These are phyloP conservation scores for Lentinula detonsa DNA, from an alignment of 768 basidiomycete genomes.

Conservation along the genomic window DNA sequence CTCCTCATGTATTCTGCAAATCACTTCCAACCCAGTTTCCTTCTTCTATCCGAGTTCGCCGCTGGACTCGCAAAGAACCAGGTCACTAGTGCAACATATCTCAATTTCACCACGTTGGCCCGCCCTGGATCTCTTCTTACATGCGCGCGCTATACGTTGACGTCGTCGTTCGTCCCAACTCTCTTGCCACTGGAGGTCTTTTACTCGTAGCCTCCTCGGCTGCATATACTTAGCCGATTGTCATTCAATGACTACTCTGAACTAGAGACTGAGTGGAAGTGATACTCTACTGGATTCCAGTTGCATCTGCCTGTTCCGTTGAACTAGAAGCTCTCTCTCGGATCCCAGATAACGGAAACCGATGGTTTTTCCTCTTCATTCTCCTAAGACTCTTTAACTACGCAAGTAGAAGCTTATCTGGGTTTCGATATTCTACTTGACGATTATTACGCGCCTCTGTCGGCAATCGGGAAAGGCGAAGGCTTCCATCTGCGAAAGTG, in stretches of 20 bases:
- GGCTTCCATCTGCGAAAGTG: constrained; percentile 14
- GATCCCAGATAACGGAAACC: background rate
- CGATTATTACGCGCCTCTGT: constrained; percentile 38
- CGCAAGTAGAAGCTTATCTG: constrained; percentile 4
- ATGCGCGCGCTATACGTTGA: background rate
- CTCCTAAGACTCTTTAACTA: background rate
- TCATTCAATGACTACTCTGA: no score
- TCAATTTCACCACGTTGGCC: background rate
- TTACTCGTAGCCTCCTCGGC: background rate
- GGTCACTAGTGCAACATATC: background rate
- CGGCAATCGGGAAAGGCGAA: constrained; percentile 23
- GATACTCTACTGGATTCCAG: background rate
- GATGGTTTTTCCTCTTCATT: background rate
- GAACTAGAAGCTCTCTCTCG: background rate
- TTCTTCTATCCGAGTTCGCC: background rate
- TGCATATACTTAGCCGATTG: background rate
- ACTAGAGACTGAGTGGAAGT: background rate
- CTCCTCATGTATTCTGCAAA: constrained; percentile 7
- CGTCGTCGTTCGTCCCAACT: background rate
- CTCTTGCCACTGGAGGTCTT: background rate
- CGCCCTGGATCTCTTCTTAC: background rate
- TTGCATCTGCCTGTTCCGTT: background rate
- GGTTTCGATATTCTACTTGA: constrained; percentile 19
- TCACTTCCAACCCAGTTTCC: background rate
- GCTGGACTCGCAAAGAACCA: constrained; percentile 1